These are phyloP conservation scores for Exserohilum turcica DNA, from an alignment of 2,329 filamentous ascomycete genomes.

Conservation along the genomic window DNA sequence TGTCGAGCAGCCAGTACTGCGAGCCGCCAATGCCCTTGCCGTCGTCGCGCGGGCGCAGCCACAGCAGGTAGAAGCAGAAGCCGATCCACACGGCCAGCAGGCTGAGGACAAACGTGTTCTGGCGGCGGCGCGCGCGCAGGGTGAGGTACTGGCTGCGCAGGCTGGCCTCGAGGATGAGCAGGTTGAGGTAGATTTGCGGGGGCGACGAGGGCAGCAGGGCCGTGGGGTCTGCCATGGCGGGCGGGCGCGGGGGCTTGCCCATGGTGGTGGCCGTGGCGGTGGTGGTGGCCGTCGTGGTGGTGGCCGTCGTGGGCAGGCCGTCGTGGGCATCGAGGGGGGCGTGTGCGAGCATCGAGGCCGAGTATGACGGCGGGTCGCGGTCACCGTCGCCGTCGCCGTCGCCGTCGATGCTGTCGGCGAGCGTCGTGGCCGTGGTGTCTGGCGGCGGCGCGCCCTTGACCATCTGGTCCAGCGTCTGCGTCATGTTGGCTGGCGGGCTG, in stretches of 20 bases:
- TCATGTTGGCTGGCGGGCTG: too few relatives aligned
- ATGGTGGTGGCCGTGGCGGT: conserved; percentile 49
- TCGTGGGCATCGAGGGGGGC: conserved; percentile 50
- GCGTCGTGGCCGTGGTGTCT: conserved; percentile 50
- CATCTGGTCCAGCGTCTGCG: conserved; percentile 74
- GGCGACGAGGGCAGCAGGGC: conserved; percentile 85
- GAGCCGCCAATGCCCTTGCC: conserved; percentile 88
- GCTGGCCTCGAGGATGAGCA: conserved; percentile 93
- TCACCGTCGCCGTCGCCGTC: too few relatives aligned
- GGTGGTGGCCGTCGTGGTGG: conserved; percentile 49
- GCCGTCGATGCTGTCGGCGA: conserved; percentile 12
- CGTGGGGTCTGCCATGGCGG: conserved; percentile 68
- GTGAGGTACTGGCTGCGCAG: conserved; percentile 91
- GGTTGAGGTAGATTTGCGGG: conserved; percentile 96
- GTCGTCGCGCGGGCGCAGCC: conserved; percentile 94
- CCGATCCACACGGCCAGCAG: conserved; percentile 79
- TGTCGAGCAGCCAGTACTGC: conserved; percentile 95
- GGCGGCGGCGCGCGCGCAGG: conserved; percentile 81
- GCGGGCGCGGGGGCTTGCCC: conserved; percentile 44
- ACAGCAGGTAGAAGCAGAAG: conserved; percentile 87
- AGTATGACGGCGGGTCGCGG: conserved; percentile 20
- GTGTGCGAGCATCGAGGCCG: conserved; percentile 25
- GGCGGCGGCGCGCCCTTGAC: conserved; percentile 85
- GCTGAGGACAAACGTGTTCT: conserved; percentile 90
- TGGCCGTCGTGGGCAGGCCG: conserved; percentile 44